Evolutionary conservation across 345 rosid species (phyloP).

Genomic region (Heritiera fomes): DNA sequence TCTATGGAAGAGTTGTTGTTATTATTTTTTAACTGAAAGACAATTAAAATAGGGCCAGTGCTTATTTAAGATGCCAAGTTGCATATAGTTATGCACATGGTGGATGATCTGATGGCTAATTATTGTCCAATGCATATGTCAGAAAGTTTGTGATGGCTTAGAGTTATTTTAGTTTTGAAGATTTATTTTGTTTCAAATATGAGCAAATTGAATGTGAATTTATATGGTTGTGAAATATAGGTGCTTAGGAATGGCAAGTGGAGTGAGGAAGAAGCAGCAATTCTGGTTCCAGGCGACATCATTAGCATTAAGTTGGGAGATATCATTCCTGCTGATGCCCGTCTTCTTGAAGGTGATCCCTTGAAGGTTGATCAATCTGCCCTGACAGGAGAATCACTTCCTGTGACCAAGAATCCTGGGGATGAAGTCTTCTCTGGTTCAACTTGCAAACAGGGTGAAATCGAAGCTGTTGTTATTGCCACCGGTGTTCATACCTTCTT

Average conservation of each 20-base stretch:
- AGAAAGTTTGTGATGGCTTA: background rate
- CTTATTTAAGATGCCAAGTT: background rate
- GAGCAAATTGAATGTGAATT: background rate
- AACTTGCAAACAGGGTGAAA: constrained; percentile 84
- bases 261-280: constrained; percentile 71
- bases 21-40: background rate
- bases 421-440: constrained; percentile 79
- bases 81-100: background rate
- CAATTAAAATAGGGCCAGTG: background rate
- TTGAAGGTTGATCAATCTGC: constrained; percentile 69
- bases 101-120: background rate
- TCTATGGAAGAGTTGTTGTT: background rate
- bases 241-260: constrained; percentile 76
- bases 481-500: constrained; percentile 87
- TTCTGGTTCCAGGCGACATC: constrained; percentile 83
- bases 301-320: constrained; percentile 79
- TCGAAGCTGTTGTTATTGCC: constrained; percentile 82
- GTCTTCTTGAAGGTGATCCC: constrained; percentile 84
- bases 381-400: constrained; percentile 62
- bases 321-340: constrained; percentile 87
- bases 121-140: background rate
- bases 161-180: background rate
- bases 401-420: constrained; percentile 68
- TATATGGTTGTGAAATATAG: constrained; percentile 22
- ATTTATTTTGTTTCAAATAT: background rate